Conservation (phyloP, 1,284 basidiomycete species). For the Pyrrhoderma noxium region DNA sequence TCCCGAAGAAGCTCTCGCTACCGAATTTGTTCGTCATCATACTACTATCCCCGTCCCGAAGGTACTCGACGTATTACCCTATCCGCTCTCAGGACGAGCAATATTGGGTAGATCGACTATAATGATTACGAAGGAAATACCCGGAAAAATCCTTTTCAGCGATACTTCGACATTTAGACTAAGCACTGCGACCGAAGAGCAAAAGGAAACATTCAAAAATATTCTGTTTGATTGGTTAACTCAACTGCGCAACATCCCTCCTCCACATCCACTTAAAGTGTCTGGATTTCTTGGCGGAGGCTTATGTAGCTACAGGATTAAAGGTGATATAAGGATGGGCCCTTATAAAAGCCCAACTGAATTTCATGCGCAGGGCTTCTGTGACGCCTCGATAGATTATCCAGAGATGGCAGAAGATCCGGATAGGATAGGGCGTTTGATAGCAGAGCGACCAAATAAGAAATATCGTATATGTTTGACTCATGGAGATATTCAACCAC, state of each 20-base stretch:
- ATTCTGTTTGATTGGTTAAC: constrained; percentile 13
- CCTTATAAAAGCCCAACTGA: background rate
- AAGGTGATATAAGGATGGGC: background rate
- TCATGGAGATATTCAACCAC: constrained; percentile 18
- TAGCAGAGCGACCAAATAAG: background rate
- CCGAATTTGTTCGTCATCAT: constrained; percentile 12
- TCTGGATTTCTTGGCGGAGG: constrained; percentile 14
- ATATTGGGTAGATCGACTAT: background rate
- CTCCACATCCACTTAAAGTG: background rate
- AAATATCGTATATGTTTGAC: constrained; percentile 17
- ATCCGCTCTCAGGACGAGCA: background rate
- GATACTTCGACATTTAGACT: background rate
- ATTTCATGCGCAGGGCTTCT: background rate
- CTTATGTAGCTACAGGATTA: background rate
- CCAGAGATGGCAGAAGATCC: background rate
- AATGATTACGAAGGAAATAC: background rate
- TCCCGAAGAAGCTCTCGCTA: constrained; percentile 9
- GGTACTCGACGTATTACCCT: constrained; percentile 16
- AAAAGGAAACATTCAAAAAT: constrained; percentile 6
- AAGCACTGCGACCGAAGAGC: background rate
- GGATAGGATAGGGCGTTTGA: background rate
- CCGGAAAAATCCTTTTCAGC: background rate
- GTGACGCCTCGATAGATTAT: background rate
- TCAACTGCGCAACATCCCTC: constrained; percentile 5
- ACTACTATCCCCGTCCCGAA: constrained; percentile 19